Evolutionary conservation across 352 stramenopile species (phyloP).

Genomic region (Phytophthora pisi): DNA sequence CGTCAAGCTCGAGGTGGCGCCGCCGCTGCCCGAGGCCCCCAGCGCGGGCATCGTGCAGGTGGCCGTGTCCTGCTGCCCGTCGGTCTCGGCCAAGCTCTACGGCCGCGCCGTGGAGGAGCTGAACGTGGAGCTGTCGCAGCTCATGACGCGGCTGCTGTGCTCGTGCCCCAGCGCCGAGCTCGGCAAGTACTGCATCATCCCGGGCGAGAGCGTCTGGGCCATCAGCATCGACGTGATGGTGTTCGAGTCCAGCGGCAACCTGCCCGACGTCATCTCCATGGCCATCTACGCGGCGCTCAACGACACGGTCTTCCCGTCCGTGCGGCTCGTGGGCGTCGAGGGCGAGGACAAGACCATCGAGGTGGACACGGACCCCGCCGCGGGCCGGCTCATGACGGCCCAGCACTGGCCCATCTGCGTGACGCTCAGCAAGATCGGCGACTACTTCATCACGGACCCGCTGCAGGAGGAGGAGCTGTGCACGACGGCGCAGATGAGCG

Average conservation of each 20-base stretch:
- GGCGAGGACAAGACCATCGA: conserved; percentile 80
- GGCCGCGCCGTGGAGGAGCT: conserved; percentile 75
- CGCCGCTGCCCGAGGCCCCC: conserved; percentile 51
- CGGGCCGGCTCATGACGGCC: conserved; percentile 58
- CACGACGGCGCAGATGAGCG: conserved; percentile 73
- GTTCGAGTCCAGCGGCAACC: conserved; percentile 78
- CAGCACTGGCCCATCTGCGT: conserved; percentile 73
- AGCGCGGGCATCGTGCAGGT: conserved; percentile 60
- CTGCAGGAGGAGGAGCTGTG: conserved; percentile 82
- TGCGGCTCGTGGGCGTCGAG: conserved; percentile 73
- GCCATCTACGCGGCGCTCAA: conserved; percentile 82
- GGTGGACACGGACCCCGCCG: conserved; percentile 73
- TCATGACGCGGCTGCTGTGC: conserved; percentile 72
- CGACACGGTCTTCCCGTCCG: conserved; percentile 77
- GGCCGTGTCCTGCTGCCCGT: conserved; percentile 68
- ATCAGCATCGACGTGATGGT: conserved; percentile 81
- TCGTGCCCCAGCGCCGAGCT: conserved; percentile 59
- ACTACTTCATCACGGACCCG: conserved; percentile 71
- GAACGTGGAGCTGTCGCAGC: conserved; percentile 81
- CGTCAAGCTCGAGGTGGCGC: conserved; percentile 77
- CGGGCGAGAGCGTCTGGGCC: conserved; percentile 74
- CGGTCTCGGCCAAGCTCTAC: conserved; percentile 74
- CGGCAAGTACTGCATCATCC: conserved; percentile 68
- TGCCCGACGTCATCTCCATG: conserved; percentile 80
- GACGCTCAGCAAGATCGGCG: conserved; percentile 77